These are phyloP conservation scores for Irpex sp. DNA, from an alignment of 1,284 basidiomycete genomes.

Conservation along the genomic window DNA sequence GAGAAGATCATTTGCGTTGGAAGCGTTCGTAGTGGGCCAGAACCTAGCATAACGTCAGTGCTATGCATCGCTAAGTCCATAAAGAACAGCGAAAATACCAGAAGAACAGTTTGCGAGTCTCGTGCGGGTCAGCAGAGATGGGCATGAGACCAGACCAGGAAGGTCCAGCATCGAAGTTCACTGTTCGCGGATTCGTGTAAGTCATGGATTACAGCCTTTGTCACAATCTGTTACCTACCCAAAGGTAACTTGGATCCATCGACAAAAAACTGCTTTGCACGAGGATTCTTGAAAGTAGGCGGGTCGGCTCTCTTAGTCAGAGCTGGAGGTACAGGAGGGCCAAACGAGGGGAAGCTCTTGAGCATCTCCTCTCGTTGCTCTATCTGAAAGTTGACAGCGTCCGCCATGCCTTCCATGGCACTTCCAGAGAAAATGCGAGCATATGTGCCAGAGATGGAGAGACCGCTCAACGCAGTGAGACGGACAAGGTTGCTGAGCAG, in stretches of 20 bases:
- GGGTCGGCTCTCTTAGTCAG: constrained; percentile 20
- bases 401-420: constrained; percentile 39
- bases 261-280: constrained; percentile 30
- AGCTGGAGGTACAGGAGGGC: constrained; percentile 25
- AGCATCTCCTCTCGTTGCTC: constrained; percentile 43
- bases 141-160: constrained; percentile 39
- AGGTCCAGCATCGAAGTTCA: constrained; percentile 37
- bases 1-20: constrained; percentile 44
- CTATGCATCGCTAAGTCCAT: not conserved
- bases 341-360: constrained; percentile 32
- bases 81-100: constrained; percentile 25
- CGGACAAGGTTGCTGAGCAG: not conserved
- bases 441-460: not conserved
- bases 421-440: constrained; percentile 18
- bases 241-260: constrained; percentile 31
- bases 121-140: constrained; percentile 30
- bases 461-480: not conserved
- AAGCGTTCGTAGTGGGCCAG: constrained; percentile 44
- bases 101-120: constrained; percentile 43
- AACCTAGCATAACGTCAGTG: constrained; percentile 25
- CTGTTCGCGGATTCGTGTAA: constrained; percentile 13
- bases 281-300: constrained; percentile 30
- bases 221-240: constrained; percentile 15
- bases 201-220: constrained; percentile 17
- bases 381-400: constrained; percentile 40